These are phyloP conservation scores for Leccinum huronense DNA, from an alignment of 1,284 basidiomycete species.

Conservation along the genomic window DNA sequence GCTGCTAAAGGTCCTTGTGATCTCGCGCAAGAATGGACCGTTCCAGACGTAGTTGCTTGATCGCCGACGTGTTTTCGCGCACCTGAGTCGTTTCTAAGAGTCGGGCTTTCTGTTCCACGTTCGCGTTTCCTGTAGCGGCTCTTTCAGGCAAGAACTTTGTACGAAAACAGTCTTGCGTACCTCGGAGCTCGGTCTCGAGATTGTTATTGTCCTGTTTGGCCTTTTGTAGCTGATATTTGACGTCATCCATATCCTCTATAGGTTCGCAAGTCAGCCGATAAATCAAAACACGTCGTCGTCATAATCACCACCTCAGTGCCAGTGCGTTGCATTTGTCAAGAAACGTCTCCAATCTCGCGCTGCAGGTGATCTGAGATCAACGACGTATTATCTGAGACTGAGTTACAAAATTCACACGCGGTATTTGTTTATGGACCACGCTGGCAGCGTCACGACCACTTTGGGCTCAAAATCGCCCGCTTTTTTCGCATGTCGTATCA, in stretches of 20 bases:
- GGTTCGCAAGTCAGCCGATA: constrained; percentile 14
- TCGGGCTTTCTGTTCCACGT: constrained; percentile 66
- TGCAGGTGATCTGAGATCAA: constrained; percentile 41
- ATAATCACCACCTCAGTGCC: constrained; percentile 50
- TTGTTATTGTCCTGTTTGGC: constrained; percentile 68
- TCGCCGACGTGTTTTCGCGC: constrained; percentile 61
- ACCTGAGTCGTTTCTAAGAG: constrained; percentile 57
- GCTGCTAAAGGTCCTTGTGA: constrained; percentile 67
- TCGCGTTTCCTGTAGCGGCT: constrained; percentile 47
- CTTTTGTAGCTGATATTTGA: constrained; percentile 61
- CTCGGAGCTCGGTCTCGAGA: constrained; percentile 65
- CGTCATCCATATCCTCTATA: constrained; percentile 71
- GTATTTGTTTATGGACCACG: no score
- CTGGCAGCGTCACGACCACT: no score
- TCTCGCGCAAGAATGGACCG: constrained; percentile 63
- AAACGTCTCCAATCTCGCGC: constrained; percentile 60
- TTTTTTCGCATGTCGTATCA: constrained; percentile 15
- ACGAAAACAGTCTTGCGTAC: constrained; percentile 35
- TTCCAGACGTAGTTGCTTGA: constrained; percentile 71
- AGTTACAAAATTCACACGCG: no score
- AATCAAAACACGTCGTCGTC: not conserved
- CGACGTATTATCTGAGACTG: no score
- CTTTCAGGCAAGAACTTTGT: constrained; percentile 14
- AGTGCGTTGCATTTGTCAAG: constrained; percentile 61
- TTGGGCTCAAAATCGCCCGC: no score